Percentiles rank a stretch among this genome's conserved stretches.
phyloP scores from a whole-genome alignment of 306 rosid species.

The Vigna reflexopilosa region DNA sequence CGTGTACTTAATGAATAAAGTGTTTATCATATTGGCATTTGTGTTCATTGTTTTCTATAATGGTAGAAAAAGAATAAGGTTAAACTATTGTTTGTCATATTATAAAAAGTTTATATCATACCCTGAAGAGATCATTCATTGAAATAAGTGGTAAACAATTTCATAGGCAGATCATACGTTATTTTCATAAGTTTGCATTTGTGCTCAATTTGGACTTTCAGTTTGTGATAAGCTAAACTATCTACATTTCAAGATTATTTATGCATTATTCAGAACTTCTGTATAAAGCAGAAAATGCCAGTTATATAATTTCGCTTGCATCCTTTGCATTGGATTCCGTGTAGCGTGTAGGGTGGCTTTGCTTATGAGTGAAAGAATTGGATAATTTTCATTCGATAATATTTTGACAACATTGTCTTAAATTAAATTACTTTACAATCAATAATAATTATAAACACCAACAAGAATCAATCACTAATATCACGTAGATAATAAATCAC shows the following conservation, averaged over 20 bases:
- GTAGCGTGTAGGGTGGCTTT: neutral
- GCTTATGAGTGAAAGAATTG: neutral
- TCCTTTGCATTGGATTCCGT: neutral
- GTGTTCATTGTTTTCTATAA: neutral
- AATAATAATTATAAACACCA: too few species aligned
- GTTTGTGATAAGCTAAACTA: slow-evolving; percentile 22
- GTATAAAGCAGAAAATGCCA: neutral
- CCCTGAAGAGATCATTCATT: neutral
- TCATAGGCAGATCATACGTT: neutral
- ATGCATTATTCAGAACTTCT: neutral
- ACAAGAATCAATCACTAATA: too few species aligned
- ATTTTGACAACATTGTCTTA: too few species aligned
- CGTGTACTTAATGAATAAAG: neutral
- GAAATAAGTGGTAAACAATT: neutral
- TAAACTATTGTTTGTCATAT: neutral
- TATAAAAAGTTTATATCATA: neutral
- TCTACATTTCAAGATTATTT: neutral
- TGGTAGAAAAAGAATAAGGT: neutral
- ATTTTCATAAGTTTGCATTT: neutral
- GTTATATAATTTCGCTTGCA: neutral
- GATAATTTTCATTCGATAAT: neutral
- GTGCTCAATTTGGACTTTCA: slow-evolving; percentile 14
- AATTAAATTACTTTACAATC: too few species aligned
- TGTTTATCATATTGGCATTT: neutral
- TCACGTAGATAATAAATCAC: too few species aligned